Evolutionary conservation across 768 basidiomycete genomes (phyloP).

Genomic region (Auricularia heimuer): DNA sequence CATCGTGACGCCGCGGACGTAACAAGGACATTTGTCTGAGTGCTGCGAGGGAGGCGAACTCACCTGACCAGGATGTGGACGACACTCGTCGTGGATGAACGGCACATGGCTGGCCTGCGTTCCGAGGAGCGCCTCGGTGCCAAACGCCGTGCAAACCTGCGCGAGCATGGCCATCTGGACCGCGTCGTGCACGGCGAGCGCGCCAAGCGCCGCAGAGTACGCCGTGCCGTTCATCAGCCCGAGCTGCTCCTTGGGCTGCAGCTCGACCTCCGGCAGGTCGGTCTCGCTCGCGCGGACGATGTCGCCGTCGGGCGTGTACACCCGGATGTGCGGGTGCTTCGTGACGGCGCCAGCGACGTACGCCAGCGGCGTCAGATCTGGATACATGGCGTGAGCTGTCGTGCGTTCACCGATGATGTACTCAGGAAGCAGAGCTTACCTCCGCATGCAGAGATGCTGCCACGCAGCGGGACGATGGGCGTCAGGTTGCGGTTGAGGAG

Average conservation of each 20-base stretch:
- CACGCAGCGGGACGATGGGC: slow-evolving; percentile 65
- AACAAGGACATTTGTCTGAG: neutral
- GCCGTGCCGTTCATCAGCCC: slow-evolving; percentile 25
- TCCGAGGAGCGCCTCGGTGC: slow-evolving; percentile 72
- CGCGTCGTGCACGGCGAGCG: slow-evolving; percentile 22
- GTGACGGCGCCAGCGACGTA: slow-evolving; percentile 76
- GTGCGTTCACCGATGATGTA: slow-evolving; percentile 5
- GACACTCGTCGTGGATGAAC: slow-evolving; percentile 58
- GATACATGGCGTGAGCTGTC: neutral
- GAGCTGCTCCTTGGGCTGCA: slow-evolving; percentile 24
- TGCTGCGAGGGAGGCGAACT: slow-evolving; percentile 8
- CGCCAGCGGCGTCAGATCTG: slow-evolving; percentile 69
- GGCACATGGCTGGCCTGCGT: slow-evolving; percentile 62
- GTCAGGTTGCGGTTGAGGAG: slow-evolving; percentile 62
- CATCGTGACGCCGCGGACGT: neutral
- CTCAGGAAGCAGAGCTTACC: slow-evolving; percentile 31
- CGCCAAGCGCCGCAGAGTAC: slow-evolving; percentile 19
- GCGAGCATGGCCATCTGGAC: slow-evolving; percentile 23
- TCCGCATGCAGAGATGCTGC: slow-evolving; percentile 76
- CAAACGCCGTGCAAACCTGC: slow-evolving; percentile 73
- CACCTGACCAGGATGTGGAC: slow-evolving; percentile 79
- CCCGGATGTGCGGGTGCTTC: slow-evolving; percentile 71
- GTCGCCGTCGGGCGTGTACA: slow-evolving; percentile 15
- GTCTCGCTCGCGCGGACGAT: slow-evolving; percentile 1
- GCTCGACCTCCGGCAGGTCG: neutral